Evolutionary conservation across 306 rosid species (phyloP).

Genomic region (Mimosa bimucronata): DNA sequence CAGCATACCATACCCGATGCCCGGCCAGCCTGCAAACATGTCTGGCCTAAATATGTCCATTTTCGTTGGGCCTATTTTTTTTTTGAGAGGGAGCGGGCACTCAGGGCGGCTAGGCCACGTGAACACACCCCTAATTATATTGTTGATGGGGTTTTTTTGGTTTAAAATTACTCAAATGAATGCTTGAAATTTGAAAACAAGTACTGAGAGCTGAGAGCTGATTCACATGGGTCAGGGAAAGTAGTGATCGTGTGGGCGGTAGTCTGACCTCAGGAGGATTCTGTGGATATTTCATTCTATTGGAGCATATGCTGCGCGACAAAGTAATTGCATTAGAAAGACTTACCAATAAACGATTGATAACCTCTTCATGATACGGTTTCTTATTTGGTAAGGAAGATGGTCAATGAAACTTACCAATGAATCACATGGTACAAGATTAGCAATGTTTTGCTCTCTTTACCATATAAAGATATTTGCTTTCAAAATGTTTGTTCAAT

Average conservation of each 20-base stretch:
- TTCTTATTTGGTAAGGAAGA: background rate
- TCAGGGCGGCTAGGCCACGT: no score
- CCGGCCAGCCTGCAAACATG: no score
- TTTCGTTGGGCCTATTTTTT: no score
- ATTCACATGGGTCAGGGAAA: constrained; percentile 32
- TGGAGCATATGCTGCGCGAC: background rate
- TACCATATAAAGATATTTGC: background rate
- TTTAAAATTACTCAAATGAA: constrained; percentile 14
- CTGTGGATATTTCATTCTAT: background rate
- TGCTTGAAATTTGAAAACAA: background rate
- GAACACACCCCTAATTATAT: no score
- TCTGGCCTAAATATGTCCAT: no score
- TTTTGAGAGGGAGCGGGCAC: no score
- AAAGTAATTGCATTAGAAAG: constrained; percentile 3
- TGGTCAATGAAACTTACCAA: background rate
- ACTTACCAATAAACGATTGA: background rate
- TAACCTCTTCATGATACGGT: background rate
- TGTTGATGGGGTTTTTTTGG: no score
- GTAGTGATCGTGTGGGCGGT: constrained; percentile 19
- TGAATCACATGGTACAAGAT: background rate
- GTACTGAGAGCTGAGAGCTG: background rate
- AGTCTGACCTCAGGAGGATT: constrained; percentile 2
- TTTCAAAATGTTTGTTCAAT: background rate
- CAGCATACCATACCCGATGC: no score
- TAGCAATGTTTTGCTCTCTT: background rate